These are phyloP conservation scores for Sporothrix pallida DNA, from an alignment of 2,329 filamentous ascomycete species.

Conservation along the genomic window DNA sequence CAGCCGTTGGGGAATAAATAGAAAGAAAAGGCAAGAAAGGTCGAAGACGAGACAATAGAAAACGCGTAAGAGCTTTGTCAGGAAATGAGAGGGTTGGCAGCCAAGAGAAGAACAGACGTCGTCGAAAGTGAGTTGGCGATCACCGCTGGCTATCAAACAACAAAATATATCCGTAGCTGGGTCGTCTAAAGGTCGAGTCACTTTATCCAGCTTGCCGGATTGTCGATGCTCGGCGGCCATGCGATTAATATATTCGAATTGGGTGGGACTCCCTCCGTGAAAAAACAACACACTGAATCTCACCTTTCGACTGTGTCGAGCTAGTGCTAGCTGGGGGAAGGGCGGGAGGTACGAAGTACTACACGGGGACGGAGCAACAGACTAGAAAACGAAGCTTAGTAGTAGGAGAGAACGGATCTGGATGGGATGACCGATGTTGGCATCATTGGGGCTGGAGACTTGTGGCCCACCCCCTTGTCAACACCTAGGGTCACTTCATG, in stretches of 20 bases:
- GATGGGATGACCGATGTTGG: not conserved
- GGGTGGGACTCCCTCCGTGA: not conserved
- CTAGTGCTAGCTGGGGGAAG: not conserved
- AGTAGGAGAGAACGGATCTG: not conserved
- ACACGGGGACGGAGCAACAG: not conserved
- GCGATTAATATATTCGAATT: not conserved
- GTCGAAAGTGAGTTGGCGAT: not conserved
- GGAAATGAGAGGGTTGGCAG: not conserved
- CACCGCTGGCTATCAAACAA: constrained; percentile 2
- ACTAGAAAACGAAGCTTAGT: not conserved
- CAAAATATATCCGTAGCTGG: constrained; percentile 22
- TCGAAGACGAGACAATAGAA: not conserved
- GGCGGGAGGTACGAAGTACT: not conserved
- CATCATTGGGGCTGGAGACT: not conserved
- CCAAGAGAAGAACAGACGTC: not conserved
- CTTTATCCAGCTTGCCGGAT: constrained; percentile 19
- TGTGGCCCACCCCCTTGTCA: not conserved
- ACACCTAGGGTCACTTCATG: not conserved
- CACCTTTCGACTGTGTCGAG: not conserved
- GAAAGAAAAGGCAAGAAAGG: not conserved
- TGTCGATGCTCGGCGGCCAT: constrained; percentile 14
- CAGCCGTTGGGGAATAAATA: not conserved
- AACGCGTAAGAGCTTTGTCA: not conserved
- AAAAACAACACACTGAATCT: not conserved
- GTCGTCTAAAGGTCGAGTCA: not conserved